Evolutionary conservation across 768 basidiomycete species (phyloP), one percentile per base, ranked within the genome.

Genomic region (Trametopsis cervina): DNA sequence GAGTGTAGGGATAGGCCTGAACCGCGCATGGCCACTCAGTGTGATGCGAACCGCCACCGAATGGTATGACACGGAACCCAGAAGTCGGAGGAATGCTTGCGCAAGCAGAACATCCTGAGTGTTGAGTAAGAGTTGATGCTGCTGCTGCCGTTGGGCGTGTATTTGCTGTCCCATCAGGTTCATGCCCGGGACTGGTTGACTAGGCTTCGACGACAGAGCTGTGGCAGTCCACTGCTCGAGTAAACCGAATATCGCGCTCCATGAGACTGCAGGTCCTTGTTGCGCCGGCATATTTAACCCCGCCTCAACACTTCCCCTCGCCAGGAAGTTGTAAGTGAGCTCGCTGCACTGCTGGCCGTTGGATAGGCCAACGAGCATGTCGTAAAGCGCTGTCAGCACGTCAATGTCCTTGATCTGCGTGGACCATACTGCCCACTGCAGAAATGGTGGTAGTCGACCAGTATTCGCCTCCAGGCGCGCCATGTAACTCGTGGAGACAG

Each of bases 351-450:
- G 83, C 49, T 85, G 83, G 0, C 92, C 92, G 44, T 85, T 84
- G 2, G 89, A 77, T 22, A 94, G 71, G 18, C 93, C 89, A 6
- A 78, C 72, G 24, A 96, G 69, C 93, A 94, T 94, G 56, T 94
- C 88, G 60, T 90, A 92, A 44, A 92, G 65, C 0, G 89, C 87
- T 55, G 81, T 82, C 35, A 83, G 73, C 79, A 90, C 83, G 1
- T 77, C 77, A 4, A 76, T 59, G 51, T 90, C 87, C 50, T 83
- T 77, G 4, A 77, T 71, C 47, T 89, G 81, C 1, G 88, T 87
- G 1, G 85, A 86, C 85, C 85, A 87, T 7, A 89, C 80, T 0
- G 89, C 89, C 92, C 91, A 95, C 49, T 90, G 87, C 41, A 95
- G 67, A 63, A 95, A 94, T 1, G 81, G 74, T 1, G 81, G 79